Evolutionary conservation across 305 asterid species (phyloP).

Genomic region (Fraxinus latifolia): DNA sequence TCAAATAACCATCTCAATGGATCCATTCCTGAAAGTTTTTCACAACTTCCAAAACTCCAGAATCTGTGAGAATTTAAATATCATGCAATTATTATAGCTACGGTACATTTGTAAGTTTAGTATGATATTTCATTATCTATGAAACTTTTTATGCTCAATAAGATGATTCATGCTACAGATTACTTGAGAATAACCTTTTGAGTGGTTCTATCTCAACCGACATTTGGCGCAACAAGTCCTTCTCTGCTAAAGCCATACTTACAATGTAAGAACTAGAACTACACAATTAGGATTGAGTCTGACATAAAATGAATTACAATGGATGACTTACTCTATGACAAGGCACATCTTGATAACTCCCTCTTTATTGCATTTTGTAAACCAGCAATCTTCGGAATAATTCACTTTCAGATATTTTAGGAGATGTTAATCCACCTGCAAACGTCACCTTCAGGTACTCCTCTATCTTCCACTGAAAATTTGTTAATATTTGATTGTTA

Average conservation of each 20-base stretch:
- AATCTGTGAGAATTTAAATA: constrained; percentile 36
- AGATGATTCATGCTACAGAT: constrained; percentile 27
- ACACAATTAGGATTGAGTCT: not conserved
- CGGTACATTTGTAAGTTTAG: not conserved
- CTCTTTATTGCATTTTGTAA: constrained; percentile 8
- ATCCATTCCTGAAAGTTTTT: constrained; percentile 40
- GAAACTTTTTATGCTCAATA: not conserved
- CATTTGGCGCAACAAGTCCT: constrained; percentile 42
- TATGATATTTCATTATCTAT: not conserved
- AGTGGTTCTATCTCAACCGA: constrained; percentile 36
- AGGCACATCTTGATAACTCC: constrained; percentile 7
- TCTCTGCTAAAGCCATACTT: constrained; percentile 29
- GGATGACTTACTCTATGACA: not conserved
- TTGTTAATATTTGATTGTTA: not conserved
- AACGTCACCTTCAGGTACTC: constrained; percentile 44
- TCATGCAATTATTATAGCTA: not conserved
- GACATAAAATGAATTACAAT: not conserved
- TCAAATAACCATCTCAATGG: constrained; percentile 42
- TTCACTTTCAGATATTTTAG: constrained; percentile 32
- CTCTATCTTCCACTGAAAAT: constrained; percentile 9
- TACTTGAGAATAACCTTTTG: constrained; percentile 39
- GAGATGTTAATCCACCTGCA: constrained; percentile 42
- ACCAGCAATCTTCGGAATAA: constrained; percentile 43
- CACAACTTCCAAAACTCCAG: constrained; percentile 40
- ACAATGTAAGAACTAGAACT: constrained; percentile 24